Percentiles rank a stretch among this genome's conserved stretches.
Conservation (phyloP, 768 basidiomycete species). For the Collybiopsis confluens region DNA sequence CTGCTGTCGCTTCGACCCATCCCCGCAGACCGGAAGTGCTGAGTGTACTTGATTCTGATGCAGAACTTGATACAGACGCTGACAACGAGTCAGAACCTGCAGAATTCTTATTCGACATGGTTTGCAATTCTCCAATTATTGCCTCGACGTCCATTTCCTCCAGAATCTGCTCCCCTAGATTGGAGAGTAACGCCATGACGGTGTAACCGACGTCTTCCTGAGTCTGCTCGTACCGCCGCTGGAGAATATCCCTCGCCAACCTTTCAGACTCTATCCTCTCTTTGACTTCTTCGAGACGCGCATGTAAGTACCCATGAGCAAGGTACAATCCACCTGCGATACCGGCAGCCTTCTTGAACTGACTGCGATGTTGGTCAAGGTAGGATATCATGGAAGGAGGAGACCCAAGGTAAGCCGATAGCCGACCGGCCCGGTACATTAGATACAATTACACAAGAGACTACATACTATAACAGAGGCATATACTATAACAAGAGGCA, state of each 20-base stretch:
- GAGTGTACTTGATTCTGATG: not conserved
- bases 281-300: constrained; percentile 64
- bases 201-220: constrained; percentile 78
- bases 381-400: not conserved
- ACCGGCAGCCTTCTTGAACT: constrained; percentile 38
- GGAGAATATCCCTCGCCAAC: constrained; percentile 58
- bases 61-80: not conserved
- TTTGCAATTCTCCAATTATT: constrained; percentile 51
- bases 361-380: not conserved
- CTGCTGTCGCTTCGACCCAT: constrained; percentile 9
- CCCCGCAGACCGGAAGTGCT: constrained; percentile 12
- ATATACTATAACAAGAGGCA: not conserved
- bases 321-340: constrained; percentile 62
- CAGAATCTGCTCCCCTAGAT: constrained; percentile 61
- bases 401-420: not conserved
- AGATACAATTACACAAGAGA: too few species aligned
- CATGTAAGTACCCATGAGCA: constrained; percentile 53
- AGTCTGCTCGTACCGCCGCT: constrained; percentile 69
- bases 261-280: constrained; percentile 56
- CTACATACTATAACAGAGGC: too few species aligned
- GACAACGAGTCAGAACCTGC: constrained; percentile 3
- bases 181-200: constrained; percentile 64
- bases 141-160: constrained; percentile 74
- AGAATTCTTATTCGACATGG: constrained; percentile 13
- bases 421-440: too few species aligned